Base-by-base conservation (phyloP, 2,329 filamentous ascomycete genomes). In the Rhinocladiella mackenziei region DNA sequence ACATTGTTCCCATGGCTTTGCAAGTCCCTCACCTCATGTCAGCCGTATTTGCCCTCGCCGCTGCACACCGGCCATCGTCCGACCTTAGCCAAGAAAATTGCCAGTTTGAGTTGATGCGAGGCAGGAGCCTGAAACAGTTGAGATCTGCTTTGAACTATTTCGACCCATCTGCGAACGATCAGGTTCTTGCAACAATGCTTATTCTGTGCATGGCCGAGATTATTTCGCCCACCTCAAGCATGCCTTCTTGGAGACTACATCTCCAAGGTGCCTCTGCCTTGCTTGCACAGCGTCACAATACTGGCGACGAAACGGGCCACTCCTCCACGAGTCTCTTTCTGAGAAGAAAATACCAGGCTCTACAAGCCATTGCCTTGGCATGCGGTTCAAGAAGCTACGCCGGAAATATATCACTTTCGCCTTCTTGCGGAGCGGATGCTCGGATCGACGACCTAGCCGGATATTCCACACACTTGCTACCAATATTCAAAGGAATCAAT, bases 11-110 rank as follows among this genome's bases (percentile, higher is more conserved):
- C 10, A 54, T 58, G 54, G 45, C 56, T 3, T 26, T 51, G 10
- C 49, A 54, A 15, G 51, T 53, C n/a, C 45, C 53, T 2, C 50
- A 54, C 33, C 35, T 58, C 7, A 17, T 56, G 3, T 44, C 41
- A 14, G 50, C 54, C 11, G 28, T 56, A 4, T 40, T 58, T 10
- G 51, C 39, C 22, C 45, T 58, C 5, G 54, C 56, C 15, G 53
- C 54, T 18, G 53, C 53, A 2, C 54, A 58, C 35, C 50, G 56
- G n/a, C 37, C 45, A 15, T 51, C 50, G 20, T 43, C 55, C 2
- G 19, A 65, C 63, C 15, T 73, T 75, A 46, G 65, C 66, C 32
- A 78, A 28, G 25, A 26, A 11, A 20, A 37, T 13, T 30, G 38
- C 25, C 38, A 42, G 37, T 37, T 42, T 19, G 44, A 41, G 9